Base-by-base conservation (phyloP, 179 eudicot genomes). In the Vitellaria paradoxa region DNA sequence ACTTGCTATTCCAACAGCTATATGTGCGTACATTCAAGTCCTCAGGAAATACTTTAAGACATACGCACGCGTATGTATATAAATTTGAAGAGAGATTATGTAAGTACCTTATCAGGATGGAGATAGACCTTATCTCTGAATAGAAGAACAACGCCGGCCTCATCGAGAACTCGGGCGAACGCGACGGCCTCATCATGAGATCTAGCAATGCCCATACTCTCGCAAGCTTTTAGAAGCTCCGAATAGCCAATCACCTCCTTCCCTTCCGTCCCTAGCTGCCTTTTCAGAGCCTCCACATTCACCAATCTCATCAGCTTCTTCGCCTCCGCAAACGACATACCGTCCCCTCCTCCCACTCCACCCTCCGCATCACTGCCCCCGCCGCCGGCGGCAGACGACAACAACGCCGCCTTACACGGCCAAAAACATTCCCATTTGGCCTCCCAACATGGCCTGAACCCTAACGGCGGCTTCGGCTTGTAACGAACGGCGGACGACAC, bases 111-210 rank as follows among this genome's bases (percentile, higher is more conserved):
- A 72, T 92, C 91, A 6, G 96, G 97, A 80, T 94, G 97, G 50
- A 94, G 92, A 77, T 94, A 90, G 40, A 91, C 94, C 77, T 88
- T 88, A 80, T 94, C 96, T 63, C 98, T 81, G 45, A 94, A 91
- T 42, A 94, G 85, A 69, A 94, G 80, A 65, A 94, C 90, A 50
- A 94, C 97, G 15, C 96, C 97, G 61, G 98, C 96, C 9, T 94
- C 94, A 78, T 94, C 98, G 55, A 94, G 87, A 75, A 87, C 93
- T 42, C 73, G 72, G 4, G 90, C 96, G 62, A 87, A 92, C 10
- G 82, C 84, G 49, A 69, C 85, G 10, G 98, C 97, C 78, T 94
- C 98, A 2, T 80, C 88, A 18, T 6, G 49, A 24, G 94, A 83
- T 73, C 86, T 92, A 20, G 84, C 89, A 17, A 94, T 91, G 0